Evolutionary conservation across 495 filamentous ascomycete species (phyloP).

Genomic region (Penicillium flavigenum): DNA sequence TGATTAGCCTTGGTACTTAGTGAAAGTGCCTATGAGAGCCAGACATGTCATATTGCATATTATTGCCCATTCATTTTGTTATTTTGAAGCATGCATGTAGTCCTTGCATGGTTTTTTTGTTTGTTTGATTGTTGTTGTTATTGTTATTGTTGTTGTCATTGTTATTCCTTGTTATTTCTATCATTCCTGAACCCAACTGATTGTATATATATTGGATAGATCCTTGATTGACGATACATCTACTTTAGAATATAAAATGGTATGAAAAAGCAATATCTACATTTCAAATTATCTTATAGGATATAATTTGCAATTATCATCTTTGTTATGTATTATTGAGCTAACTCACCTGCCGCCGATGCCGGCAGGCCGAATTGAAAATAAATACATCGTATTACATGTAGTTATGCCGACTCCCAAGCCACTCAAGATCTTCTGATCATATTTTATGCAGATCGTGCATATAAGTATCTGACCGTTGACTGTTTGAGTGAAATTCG

Average conservation of each 20-base stretch:
- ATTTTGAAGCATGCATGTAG: not conserved
- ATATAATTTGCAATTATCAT: not conserved
- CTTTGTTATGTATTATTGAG: not conserved
- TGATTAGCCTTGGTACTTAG: conserved; percentile 8
- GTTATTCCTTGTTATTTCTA: not conserved
- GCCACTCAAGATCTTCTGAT: not conserved
- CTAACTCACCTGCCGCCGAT: not conserved
- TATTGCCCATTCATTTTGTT: conserved; percentile 1
- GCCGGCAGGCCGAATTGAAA: not conserved
- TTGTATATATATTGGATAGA: not conserved
- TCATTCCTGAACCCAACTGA: not conserved
- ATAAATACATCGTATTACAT: not conserved
- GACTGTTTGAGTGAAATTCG: not conserved
- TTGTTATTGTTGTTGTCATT: not conserved
- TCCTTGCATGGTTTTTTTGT: conserved; percentile 4
- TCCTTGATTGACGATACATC: not conserved
- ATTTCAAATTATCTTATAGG: not conserved
- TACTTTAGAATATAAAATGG: not conserved
- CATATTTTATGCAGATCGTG: not conserved
- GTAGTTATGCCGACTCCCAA: not conserved
- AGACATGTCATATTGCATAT: conserved; percentile 14
- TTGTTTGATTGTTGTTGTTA: not conserved
- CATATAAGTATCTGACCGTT: not conserved
- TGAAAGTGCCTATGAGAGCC: conserved; percentile 7
- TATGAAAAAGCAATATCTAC: not conserved